Evolutionary conservation across 805 yeast genomes (phyloP).

Genomic region (Candida sanyiensis): DNA sequence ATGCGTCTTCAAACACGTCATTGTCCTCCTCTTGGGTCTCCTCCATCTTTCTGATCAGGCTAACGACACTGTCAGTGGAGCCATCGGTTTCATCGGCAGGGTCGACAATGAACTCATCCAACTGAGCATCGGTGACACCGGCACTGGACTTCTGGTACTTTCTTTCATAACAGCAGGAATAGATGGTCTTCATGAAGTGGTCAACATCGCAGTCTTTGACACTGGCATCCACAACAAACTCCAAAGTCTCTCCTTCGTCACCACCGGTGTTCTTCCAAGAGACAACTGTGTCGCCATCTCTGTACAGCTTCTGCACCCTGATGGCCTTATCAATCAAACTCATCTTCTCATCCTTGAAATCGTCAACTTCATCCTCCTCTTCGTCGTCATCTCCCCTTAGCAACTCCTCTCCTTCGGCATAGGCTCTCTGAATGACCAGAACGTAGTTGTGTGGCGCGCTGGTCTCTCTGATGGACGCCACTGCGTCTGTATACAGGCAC

Average conservation of each 20-base stretch:
- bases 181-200: slow-evolving; percentile 54
- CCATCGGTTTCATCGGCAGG: slow-evolving; percentile 16
- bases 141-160: slow-evolving; percentile 54
- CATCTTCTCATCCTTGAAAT: slow-evolving; percentile 56
- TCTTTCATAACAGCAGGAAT: slow-evolving; percentile 70
- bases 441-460: slow-evolving; percentile 63
- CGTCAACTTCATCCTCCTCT: slow-evolving; percentile 32
- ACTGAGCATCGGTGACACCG: slow-evolving; percentile 39
- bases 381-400: slow-evolving; percentile 46
- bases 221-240: slow-evolving; percentile 64
- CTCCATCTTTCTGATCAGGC: slow-evolving; percentile 2
- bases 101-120: slow-evolving; percentile 52
- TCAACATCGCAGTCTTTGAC: slow-evolving; percentile 48
- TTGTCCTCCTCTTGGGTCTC: slow-evolving; percentile 20
- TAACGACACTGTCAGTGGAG: slow-evolving; percentile 8
- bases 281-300: slow-evolving; percentile 52
- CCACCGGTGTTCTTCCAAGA: slow-evolving; percentile 82
- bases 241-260: slow-evolving; percentile 80
- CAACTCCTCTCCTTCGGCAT: slow-evolving; percentile 59
- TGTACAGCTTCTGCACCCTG: slow-evolving; percentile 46
- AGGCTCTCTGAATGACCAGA: slow-evolving; percentile 61
- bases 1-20: slow-evolving; percentile 27
- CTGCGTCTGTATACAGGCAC: slow-evolving; percentile 76
- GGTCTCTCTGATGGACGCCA: slow-evolving; percentile 63
- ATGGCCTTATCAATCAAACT: slow-evolving; percentile 62